Evolutionary conservation across 805 yeast genomes (phyloP), one percentile per base, ranked within the genome.

Genomic region (Candida hispaniensis): DNA sequence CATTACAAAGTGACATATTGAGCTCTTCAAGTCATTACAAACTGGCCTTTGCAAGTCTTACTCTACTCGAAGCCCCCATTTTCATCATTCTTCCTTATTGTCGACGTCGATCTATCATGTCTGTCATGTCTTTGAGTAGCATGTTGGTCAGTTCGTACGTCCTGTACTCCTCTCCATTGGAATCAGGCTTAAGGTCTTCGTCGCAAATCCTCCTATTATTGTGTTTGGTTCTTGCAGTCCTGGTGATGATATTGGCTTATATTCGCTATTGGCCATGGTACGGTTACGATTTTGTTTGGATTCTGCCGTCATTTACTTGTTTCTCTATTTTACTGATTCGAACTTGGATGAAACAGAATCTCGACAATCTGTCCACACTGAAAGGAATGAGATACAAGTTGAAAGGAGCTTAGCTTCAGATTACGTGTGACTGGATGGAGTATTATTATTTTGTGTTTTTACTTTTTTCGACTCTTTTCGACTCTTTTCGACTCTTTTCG

Each of bases 21-120:
- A 38, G 39, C 12, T 54, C 48, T 36, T 41, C 46, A 18, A 38
- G 39, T 18, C 34, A 22, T 21, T 47, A 39, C 41, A 43, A 38
- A 35, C 14, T 40, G 6, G 42, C 52, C 12, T 54, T 56, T 41
- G 38, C 50, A 4, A 39, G 42, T 3, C 41, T 50, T 18, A 36
- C 51, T 22, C 44, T 48, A n/a, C 23, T 54, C 15, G 59, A 59
- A 7, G 44, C 58, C 8, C 59, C 60, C 6, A 29, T 49, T n/a
- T 54, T 34, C 34, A 30, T 57, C 10, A 12, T 48, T 6, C 40
- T 48, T 12, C 47, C 48, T 0, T 49, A 50, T 38, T 49, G 52
- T 40, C 27, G 33, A 20, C 46, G 44, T 29, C 45, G 34, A 13
- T 27, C 28, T 18, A 32, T 23, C 28, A 47, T 55, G 6, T 45